Percentiles rank a stretch among this genome's conserved stretches.
Conservation (phyloP, 2,329 filamentous ascomycete genomes). For the Parastagonospora avenae region DNA sequence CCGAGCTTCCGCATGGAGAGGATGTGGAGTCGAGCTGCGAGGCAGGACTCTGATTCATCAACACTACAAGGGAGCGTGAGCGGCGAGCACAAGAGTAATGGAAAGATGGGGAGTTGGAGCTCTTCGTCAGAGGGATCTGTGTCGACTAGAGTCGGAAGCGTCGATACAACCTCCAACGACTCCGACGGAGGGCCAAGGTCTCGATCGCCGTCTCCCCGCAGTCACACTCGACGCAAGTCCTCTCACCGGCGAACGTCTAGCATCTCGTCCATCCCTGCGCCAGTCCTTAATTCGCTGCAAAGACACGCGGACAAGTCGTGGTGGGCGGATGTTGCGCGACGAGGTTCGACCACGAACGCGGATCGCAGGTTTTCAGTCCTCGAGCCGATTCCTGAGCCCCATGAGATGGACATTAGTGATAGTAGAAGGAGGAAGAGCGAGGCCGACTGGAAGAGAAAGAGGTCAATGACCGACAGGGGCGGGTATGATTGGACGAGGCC, state of each 20-base stretch:
- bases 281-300: background rate
- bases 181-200: background rate
- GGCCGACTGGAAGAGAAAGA: background rate
- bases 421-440: background rate
- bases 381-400: slow-evolving; percentile 12
- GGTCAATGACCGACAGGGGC: background rate
- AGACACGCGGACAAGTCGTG: slow-evolving; percentile 5
- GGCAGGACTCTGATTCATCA: background rate
- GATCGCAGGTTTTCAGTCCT: slow-evolving; percentile 9
- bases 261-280: background rate
- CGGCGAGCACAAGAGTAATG: background rate
- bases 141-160: background rate
- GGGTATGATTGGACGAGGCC: slow-evolving; percentile 11
- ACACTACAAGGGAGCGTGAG: background rate
- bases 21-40: background rate
- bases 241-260: background rate
- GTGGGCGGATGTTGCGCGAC: slow-evolving; percentile 10
- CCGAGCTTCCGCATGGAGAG: background rate
- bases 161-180: background rate
- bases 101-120: background rate
- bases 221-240: background rate
- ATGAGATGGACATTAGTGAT: background rate
- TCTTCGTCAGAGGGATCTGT: background rate
- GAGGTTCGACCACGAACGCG: slow-evolving; percentile 3
- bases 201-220: background rate